A percentile compares a stretch with the other conserved stretches of the same genome.
Evolutionary conservation across 2,329 filamentous ascomycete genomes (phyloP).

Genomic region (Cryphonectria japonica): DNA sequence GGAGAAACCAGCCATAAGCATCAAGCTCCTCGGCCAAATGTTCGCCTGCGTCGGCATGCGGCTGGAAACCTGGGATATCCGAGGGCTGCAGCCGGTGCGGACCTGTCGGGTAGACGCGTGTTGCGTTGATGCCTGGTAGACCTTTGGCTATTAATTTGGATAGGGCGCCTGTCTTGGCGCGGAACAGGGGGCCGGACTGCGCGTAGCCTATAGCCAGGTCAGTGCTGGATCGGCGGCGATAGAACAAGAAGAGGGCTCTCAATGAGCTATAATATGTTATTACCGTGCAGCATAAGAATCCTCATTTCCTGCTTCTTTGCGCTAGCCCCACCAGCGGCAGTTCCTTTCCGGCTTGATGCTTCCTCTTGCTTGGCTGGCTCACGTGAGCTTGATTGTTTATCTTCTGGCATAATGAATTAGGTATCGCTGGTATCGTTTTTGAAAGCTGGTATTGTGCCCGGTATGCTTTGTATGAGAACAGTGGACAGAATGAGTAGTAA

Average conservation of each 20-base stretch:
- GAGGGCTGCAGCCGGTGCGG: slow-evolving; percentile 22
- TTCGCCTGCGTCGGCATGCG: slow-evolving; percentile 13
- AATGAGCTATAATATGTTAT: too few species aligned
- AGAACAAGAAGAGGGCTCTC: too few species aligned
- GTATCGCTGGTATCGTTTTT: too few species aligned
- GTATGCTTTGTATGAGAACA: too few species aligned
- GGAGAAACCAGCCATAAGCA: slow-evolving; percentile 22
- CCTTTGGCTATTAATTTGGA: slow-evolving; percentile 25
- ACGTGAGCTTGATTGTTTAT: background rate
- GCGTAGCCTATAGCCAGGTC: slow-evolving; percentile 21
- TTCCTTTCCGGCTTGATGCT: slow-evolving; percentile 9
- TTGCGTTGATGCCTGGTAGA: slow-evolving; percentile 20
- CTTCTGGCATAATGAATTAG: slow-evolving; percentile 11
- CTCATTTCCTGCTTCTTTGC: slow-evolving; percentile 23
- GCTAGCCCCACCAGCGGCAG: background rate
- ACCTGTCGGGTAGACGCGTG: slow-evolving; percentile 25
- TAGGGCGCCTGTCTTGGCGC: slow-evolving; percentile 26
- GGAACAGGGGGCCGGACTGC: slow-evolving; percentile 21
- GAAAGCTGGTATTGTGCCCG: too few species aligned
- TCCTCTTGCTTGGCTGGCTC: slow-evolving; percentile 3
- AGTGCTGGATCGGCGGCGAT: background rate
- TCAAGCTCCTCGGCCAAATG: slow-evolving; percentile 8
- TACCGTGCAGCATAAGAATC: slow-evolving; percentile 26
- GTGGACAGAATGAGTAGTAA: too few species aligned
- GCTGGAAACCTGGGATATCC: slow-evolving; percentile 25